Percentiles rank a stretch among this genome's conserved stretches.
phyloP scores from a whole-genome alignment of 2,329 filamentous ascomycete genomes.

The Lasiodiplodia sp. region DNA sequence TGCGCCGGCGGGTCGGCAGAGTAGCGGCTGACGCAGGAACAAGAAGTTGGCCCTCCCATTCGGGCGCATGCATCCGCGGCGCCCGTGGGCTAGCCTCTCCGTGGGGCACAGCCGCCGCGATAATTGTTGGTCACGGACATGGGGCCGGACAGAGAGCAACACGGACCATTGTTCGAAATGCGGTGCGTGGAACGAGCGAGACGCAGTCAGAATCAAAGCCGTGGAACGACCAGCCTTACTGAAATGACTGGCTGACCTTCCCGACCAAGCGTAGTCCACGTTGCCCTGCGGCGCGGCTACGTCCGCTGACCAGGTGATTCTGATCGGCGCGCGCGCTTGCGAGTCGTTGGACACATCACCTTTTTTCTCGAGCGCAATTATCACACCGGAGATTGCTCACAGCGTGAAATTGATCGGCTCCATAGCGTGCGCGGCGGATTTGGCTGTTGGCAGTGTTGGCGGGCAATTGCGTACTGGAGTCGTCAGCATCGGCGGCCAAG shows the following conservation, averaged over 20 bases:
- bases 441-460: constrained; percentile 1
- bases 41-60: not conserved
- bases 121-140: constrained; percentile 5
- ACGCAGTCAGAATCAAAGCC: constrained; percentile 5
- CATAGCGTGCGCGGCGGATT: constrained; percentile 2
- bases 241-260: constrained; percentile 8
- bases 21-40: constrained; percentile 22
- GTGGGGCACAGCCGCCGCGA: constrained; percentile 25
- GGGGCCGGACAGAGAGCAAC: constrained; percentile 1
- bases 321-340: not conserved
- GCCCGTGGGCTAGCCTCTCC: constrained; percentile 1
- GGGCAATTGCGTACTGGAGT: constrained; percentile 1
- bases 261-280: not conserved
- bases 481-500: constrained; percentile 12
- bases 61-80: constrained; percentile 1
- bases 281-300: constrained; percentile 3
- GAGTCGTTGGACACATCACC: not conserved
- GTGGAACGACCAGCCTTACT: constrained; percentile 22
- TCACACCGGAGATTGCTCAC: constrained; percentile 20
- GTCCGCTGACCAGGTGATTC: constrained; percentile 15
- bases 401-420: constrained; percentile 3
- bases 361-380: not conserved
- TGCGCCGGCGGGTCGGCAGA: not conserved
- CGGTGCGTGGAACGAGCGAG: constrained; percentile 14
- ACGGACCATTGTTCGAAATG: constrained; percentile 8